These are phyloP conservation scores for Lotus japonicus DNA, from an alignment of 306 rosid genomes.

Conservation along the genomic window DNA sequence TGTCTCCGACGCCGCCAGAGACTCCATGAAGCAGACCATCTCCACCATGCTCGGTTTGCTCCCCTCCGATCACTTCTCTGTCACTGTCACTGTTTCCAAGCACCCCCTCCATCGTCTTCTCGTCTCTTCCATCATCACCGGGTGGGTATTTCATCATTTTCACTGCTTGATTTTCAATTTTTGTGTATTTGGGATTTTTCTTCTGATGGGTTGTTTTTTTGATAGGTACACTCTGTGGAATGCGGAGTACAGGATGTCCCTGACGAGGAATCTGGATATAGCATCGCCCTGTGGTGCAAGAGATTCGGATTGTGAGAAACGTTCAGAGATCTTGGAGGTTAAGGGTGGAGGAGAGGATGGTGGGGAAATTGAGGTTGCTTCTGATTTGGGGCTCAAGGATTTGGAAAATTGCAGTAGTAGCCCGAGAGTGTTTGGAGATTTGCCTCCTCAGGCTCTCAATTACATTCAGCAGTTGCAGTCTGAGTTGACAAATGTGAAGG, in stretches of 20 bases:
- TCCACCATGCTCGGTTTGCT: conserved; percentile 88
- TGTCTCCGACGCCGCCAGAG: conserved; percentile 67
- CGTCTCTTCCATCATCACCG: conserved; percentile 84
- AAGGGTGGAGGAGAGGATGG: conserved; percentile 23
- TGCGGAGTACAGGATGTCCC: conserved; percentile 82
- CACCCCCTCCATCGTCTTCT: conserved; percentile 73
- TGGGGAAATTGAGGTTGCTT: conserved; percentile 24
- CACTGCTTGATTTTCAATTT: no score
- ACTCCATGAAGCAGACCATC: conserved; percentile 95
- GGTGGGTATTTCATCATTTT: conserved; percentile 55
- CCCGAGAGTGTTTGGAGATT: conserved; percentile 47
- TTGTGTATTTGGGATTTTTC: neutral
- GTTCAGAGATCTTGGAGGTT: conserved; percentile 21
- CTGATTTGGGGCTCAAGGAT: conserved; percentile 25
- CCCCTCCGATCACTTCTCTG: conserved; percentile 86
- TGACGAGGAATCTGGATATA: conserved; percentile 75
- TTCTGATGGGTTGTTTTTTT: neutral
- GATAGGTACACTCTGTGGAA: conserved; percentile 91
- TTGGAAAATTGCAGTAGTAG: conserved; percentile 27
- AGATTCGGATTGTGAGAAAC: conserved; percentile 16
- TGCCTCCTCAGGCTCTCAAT: conserved; percentile 68
- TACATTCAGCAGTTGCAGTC: conserved; percentile 70
- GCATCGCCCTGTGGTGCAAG: conserved; percentile 22
- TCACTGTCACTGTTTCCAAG: conserved; percentile 51
- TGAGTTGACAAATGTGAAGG: conserved; percentile 47